Evolutionary conservation across 768 basidiomycete species (phyloP).

Genomic region (Podaxis pistillaris): DNA sequence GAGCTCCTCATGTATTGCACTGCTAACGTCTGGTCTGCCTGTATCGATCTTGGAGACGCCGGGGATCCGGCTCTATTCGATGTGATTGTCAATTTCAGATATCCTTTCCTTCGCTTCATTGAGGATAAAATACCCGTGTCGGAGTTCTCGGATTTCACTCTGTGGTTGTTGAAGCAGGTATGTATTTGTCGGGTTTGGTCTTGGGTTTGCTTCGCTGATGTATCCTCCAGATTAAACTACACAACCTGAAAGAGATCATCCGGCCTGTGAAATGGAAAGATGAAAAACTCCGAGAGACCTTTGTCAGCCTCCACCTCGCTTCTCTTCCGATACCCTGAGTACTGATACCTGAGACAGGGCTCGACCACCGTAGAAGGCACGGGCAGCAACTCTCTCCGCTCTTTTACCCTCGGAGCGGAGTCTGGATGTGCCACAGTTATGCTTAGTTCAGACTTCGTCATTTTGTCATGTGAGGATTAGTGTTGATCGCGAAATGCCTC

Average conservation of each 20-base stretch:
- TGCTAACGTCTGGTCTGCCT: not conserved
- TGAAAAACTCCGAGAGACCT: not conserved
- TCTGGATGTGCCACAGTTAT: not conserved
- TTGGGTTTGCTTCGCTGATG: not conserved
- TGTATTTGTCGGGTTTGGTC: no score
- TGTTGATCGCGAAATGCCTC: not conserved
- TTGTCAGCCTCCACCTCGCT: conserved; percentile 19
- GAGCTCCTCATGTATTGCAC: not conserved
- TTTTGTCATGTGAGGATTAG: not conserved
- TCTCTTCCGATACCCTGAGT: not conserved
- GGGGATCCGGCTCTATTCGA: not conserved
- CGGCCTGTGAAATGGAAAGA: conserved; percentile 3
- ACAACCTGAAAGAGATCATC: not conserved
- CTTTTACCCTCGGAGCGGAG: not conserved
- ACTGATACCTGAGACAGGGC: not conserved
- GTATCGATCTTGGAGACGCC: not conserved
- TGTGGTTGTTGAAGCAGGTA: not conserved
- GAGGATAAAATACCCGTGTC: not conserved
- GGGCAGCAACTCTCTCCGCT: not conserved
- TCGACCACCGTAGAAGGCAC: not conserved
- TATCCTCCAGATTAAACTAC: not conserved
- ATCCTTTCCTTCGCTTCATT: not conserved
- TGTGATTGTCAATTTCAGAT: not conserved
- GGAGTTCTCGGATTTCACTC: not conserved
- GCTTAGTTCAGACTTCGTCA: not conserved